A percentile compares a stretch with the other conserved stretches of the same genome.
Conservation (phyloP, 2,329 filamentous ascomycete genomes). For the Tolypocladium cylindrosporum region DNA sequence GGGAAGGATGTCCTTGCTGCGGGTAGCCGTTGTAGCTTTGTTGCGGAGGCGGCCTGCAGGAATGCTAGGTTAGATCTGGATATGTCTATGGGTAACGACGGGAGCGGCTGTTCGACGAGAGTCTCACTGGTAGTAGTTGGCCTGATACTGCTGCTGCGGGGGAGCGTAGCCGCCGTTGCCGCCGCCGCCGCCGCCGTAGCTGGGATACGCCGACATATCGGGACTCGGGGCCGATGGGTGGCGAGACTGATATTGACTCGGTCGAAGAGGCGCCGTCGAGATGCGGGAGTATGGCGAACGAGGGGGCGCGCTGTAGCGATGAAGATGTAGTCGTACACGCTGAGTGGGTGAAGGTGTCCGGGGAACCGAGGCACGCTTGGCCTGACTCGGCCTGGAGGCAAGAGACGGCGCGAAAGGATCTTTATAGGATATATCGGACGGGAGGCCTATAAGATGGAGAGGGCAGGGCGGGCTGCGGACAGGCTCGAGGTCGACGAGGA, state of each 20-base stretch:
- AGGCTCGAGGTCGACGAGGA: not conserved
- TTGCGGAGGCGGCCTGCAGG: conserved; percentile 4
- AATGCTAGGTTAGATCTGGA: not conserved
- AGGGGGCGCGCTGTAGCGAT: not conserved
- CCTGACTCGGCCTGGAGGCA: not conserved
- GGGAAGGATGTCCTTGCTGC: conserved; percentile 34
- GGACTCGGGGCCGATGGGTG: conserved; percentile 4
- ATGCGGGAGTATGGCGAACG: not conserved
- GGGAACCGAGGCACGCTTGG: not conserved
- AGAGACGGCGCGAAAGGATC: not conserved
- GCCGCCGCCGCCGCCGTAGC: conserved; percentile 41
- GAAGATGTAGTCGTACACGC: not conserved
- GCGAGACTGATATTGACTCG: not conserved
- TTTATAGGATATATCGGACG: not conserved
- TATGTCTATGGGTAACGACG: not conserved
- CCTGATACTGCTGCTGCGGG: conserved; percentile 26
- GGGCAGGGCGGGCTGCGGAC: not conserved
- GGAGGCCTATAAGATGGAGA: not conserved
- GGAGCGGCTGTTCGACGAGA: not conserved
- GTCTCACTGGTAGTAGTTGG: conserved; percentile 18
- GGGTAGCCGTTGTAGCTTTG: conserved; percentile 27
- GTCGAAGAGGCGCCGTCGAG: not conserved
- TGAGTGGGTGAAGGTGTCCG: not conserved
- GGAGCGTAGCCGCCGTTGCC: conserved; percentile 36
- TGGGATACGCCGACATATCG: conserved; percentile 54